Conservation (phyloP, 108 stramenopile genomes). For the Phaeodactylum tricornutum region DNA sequence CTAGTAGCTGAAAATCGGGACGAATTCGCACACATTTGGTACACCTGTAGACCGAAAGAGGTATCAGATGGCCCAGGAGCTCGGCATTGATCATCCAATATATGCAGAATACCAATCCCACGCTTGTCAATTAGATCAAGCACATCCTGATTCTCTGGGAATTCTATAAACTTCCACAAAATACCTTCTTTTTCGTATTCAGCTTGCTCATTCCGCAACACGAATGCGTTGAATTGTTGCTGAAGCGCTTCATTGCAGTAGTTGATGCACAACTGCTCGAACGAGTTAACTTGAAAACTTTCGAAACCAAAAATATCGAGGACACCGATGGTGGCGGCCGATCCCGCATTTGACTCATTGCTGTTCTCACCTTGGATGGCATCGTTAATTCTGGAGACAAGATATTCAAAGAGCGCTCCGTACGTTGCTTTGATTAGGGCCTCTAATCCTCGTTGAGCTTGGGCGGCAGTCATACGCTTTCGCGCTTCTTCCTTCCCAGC, state of each 20-base stretch:
- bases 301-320: constrained; percentile 99
- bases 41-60: constrained; percentile 45
- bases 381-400: constrained; percentile 79
- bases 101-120: constrained; percentile 58
- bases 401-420: constrained; percentile 68
- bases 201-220: constrained; percentile 77
- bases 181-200: constrained; percentile 81
- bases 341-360: background rate
- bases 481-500: constrained; percentile 50
- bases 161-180: constrained; percentile 79
- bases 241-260: constrained; percentile 90
- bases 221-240: constrained; percentile 87
- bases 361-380: constrained; percentile 31
- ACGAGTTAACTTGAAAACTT: constrained; percentile 76
- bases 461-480: constrained; percentile 43
- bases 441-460: constrained; percentile 84
- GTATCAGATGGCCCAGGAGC: constrained; percentile 61
- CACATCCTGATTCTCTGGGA: constrained; percentile 94
- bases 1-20: constrained; percentile 51
- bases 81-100: constrained; percentile 77
- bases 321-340: constrained; percentile 74
- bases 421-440: constrained; percentile 93
- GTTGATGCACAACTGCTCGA: constrained; percentile 96
- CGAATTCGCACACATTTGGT: constrained; percentile 43
- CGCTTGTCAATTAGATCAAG: constrained; percentile 88